Evolutionary conservation across 176 grass and related monocot genomes (phyloP).

Genomic region (Puya raimondii): DNA sequence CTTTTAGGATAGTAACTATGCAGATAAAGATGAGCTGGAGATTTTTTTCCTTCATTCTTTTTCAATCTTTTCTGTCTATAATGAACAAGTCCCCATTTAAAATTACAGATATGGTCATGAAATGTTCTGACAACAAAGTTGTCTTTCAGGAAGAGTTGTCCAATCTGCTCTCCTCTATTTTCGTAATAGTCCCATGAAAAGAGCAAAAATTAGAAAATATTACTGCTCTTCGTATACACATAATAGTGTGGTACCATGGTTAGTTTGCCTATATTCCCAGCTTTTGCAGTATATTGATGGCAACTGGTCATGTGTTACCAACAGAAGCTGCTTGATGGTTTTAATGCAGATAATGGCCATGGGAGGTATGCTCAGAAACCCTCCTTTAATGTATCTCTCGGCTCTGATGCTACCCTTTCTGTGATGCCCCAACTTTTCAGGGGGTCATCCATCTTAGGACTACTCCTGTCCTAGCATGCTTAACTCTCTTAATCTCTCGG

Average conservation of each 20-base stretch:
- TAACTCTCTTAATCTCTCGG: too few relatives aligned
- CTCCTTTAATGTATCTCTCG: background rate
- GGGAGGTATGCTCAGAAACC: slow-evolving; percentile 5
- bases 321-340: slow-evolving; percentile 14
- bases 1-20: too few relatives aligned
- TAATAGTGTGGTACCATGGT: slow-evolving; percentile 2
- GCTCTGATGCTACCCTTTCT: background rate
- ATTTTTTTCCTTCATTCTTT: too few relatives aligned
- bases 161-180: slow-evolving; percentile 17
- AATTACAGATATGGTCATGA: too few relatives aligned
- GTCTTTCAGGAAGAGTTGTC: background rate
- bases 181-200: background rate
- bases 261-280: slow-evolving; percentile 15
- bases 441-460: too few relatives aligned
- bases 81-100: too few relatives aligned
- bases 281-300: slow-evolving; percentile 15
- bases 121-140: background rate
- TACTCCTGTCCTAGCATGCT: too few relatives aligned
- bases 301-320: slow-evolving; percentile 22
- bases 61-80: too few relatives aligned
- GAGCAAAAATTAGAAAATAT: background rate
- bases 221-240: slow-evolving; percentile 8
- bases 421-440: too few relatives aligned
- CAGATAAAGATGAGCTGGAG: too few relatives aligned
- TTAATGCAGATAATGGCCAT: slow-evolving; percentile 1